phyloP scores from a whole-genome alignment of 805 yeast species.

The Starmera amethionina region DNA sequence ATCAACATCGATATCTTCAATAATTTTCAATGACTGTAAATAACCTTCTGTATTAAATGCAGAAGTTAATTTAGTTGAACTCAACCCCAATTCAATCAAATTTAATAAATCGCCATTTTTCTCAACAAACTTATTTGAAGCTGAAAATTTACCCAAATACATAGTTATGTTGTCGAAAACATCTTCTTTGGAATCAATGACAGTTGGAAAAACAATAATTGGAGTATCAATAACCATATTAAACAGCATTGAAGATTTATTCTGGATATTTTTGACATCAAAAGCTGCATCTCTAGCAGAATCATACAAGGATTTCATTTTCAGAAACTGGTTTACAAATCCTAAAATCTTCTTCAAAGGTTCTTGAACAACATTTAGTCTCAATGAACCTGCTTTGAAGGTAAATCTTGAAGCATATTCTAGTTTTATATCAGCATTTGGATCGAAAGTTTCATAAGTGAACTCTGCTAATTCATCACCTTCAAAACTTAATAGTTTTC shows the following conservation, averaged over 20 bases:
- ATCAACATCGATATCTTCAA: constrained; percentile 52
- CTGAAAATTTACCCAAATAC: constrained; percentile 74
- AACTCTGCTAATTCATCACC: constrained; percentile 77
- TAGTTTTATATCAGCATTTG: constrained; percentile 33
- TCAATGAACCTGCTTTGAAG: constrained; percentile 67
- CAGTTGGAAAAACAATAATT: constrained; percentile 65
- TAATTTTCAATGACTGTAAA: constrained; percentile 40
- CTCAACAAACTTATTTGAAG: constrained; percentile 47
- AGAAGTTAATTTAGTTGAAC: constrained; percentile 64
- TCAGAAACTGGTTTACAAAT: constrained; percentile 64
- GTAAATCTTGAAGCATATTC: constrained; percentile 45
- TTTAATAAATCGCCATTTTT: constrained; percentile 32
- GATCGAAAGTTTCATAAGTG: constrained; percentile 72
- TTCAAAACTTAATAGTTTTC: constrained; percentile 68
- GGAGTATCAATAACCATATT: constrained; percentile 76
- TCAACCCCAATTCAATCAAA: constrained; percentile 54
- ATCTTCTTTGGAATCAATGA: constrained; percentile 30
- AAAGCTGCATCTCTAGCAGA: constrained; percentile 82
- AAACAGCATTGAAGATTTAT: constrained; percentile 48
- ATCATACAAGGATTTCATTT: constrained; percentile 86
- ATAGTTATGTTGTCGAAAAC: constrained; percentile 55
- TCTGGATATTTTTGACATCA: constrained; percentile 60
- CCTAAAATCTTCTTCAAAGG: constrained; percentile 59
- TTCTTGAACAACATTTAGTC: constrained; percentile 71
- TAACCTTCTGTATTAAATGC: constrained; percentile 38